Conservation (phyloP, 768 basidiomycete species). For the Serendipita sp. region DNA sequence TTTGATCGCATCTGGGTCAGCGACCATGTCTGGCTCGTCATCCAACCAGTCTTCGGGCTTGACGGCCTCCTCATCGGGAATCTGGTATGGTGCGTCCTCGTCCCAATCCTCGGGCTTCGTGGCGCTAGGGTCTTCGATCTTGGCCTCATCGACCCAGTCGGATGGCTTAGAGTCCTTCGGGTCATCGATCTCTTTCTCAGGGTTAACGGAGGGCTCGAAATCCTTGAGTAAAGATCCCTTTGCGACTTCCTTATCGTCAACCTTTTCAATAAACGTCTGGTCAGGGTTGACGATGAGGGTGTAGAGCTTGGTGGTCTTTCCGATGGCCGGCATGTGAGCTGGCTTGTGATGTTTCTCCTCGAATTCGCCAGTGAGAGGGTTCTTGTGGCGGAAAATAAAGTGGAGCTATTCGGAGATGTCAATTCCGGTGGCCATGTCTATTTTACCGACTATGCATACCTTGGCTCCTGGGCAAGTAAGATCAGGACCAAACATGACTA, state of each 20-base stretch:
- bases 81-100: constrained; percentile 87
- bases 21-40: constrained; percentile 58
- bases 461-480: constrained; percentile 83
- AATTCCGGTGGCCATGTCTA: not conserved
- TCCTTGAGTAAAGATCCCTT: constrained; percentile 80
- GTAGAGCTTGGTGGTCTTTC: constrained; percentile 85
- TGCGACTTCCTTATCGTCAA: constrained; percentile 73
- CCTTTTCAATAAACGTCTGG: constrained; percentile 81
- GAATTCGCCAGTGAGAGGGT: constrained; percentile 75
- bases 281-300: constrained; percentile 86
- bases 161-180: constrained; percentile 77
- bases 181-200: constrained; percentile 80
- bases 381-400: constrained; percentile 98
- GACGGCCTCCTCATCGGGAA: constrained; percentile 55
- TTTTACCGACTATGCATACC: constrained; percentile 25
- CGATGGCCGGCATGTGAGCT: constrained; percentile 71
- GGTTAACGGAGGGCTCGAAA: constrained; percentile 88
- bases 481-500: constrained; percentile 96
- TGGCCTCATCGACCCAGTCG: constrained; percentile 83
- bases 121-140: constrained; percentile 71
- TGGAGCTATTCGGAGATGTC: constrained; percentile 43
- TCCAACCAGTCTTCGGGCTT: constrained; percentile 97
- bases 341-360: constrained; percentile 92
- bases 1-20: constrained; percentile 89
- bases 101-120: constrained; percentile 96